These are phyloP conservation scores for Berberis vulgaris DNA, from an alignment of 164 flowering plant species.

Conservation along the genomic window DNA sequence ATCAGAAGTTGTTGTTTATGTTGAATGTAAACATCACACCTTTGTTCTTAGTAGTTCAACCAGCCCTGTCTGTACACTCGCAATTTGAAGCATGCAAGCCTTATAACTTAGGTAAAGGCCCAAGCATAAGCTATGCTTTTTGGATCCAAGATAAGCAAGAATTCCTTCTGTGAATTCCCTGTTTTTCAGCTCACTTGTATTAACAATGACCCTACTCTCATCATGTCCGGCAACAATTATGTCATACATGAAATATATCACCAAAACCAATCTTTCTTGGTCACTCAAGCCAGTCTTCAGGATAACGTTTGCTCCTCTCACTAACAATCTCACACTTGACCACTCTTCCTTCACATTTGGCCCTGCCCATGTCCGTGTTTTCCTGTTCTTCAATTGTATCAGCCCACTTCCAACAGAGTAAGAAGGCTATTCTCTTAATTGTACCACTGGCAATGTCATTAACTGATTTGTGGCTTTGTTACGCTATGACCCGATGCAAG, in stretches of 20 bases:
- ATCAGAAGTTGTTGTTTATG: too few relatives aligned
- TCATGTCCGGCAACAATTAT: not conserved
- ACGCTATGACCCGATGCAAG: not conserved
- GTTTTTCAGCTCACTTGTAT: slow-evolving; percentile 10
- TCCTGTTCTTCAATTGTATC: slow-evolving; percentile 7
- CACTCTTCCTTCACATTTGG: not conserved
- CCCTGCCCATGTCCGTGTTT: not conserved
- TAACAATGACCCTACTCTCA: slow-evolving; percentile 1
- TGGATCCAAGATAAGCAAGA: slow-evolving; percentile 1
- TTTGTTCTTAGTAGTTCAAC: too few relatives aligned
- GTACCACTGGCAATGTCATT: not conserved
- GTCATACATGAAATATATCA: slow-evolving; percentile 6
- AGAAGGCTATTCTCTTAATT: not conserved
- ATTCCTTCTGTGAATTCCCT: slow-evolving; percentile 11
- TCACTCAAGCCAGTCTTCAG: not conserved
- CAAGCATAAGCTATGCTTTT: too few relatives aligned
- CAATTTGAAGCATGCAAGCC: too few relatives aligned
- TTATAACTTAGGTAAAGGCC: too few relatives aligned
- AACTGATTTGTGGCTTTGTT: not conserved
- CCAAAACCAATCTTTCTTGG: not conserved
- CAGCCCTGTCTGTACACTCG: too few relatives aligned
- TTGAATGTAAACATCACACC: too few relatives aligned
- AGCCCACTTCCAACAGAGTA: not conserved
- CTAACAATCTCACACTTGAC: not conserved
- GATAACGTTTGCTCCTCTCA: not conserved